A percentile compares a stretch with the other conserved stretches of the same genome.
These are phyloP conservation scores for Ashbya aceris DNA, from an alignment of 1,139 yeast genomes.

Conservation along the genomic window DNA sequence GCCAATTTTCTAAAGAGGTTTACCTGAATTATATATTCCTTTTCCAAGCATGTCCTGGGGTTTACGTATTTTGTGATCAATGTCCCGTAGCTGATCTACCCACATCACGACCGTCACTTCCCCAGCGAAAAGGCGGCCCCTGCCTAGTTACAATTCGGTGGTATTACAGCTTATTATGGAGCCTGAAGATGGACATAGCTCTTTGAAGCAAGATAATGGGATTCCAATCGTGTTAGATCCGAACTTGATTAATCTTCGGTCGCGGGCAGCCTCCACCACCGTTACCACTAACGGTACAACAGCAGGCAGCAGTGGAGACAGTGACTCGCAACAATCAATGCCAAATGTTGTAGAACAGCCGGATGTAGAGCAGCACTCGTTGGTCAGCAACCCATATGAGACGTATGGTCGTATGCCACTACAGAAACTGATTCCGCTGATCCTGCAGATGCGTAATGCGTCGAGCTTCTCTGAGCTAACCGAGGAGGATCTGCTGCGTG, in stretches of 20 bases:
- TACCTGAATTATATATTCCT: too few relatives aligned
- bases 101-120: too few relatives aligned
- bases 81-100: too few relatives aligned
- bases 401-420: slow-evolving; percentile 26
- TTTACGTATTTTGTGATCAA: too few relatives aligned
- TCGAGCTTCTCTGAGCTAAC: slow-evolving; percentile 35
- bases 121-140: too few relatives aligned
- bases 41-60: too few relatives aligned
- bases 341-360: slow-evolving; percentile 3
- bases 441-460: slow-evolving; percentile 24
- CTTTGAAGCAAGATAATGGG: slow-evolving; percentile 6
- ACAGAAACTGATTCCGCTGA: slow-evolving; percentile 25
- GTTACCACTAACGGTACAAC: slow-evolving; percentile 7
- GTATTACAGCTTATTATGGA: too few relatives aligned
- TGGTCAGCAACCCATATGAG: slow-evolving; percentile 27
- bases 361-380: slow-evolving; percentile 5
- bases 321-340: slow-evolving; percentile 4
- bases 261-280: slow-evolving; percentile 9
- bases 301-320: slow-evolving; percentile 7
- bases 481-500: slow-evolving; percentile 45
- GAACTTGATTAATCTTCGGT: slow-evolving; percentile 16
- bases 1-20: too few relatives aligned
- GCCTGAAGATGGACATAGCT: background rate
- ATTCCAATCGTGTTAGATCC: slow-evolving; percentile 25
- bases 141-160: too few relatives aligned